Base-by-base conservation (phyloP, 2,329 filamentous ascomycete species). In the Penicillium sclerotiorum region DNA sequence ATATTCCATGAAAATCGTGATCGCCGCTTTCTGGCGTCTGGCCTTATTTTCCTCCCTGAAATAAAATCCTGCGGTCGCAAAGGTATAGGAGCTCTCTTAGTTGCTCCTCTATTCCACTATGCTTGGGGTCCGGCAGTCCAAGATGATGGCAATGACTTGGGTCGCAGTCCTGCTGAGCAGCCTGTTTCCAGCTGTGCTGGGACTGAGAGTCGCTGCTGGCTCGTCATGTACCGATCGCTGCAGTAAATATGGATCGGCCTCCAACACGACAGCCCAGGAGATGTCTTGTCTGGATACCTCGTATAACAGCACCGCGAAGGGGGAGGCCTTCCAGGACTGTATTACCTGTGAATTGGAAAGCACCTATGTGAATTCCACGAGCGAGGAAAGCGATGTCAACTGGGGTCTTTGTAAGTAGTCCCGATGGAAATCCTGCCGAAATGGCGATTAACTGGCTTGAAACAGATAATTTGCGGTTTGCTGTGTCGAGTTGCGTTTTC, bases 401-500 rank as follows among this genome's bases (percentile, higher is more conserved):
- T 77, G 72, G 74, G 74, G 68, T 30, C 60, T 77, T 37, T 74
- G 75, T 77, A 73, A 55, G 73, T 60, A 20, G 30, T 50, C 17
- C 36, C 32, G 7, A 20, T 37, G 12, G 11, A 17, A 40, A 15
- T n/a, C 25, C 8, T 33, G 8, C 8, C 21, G 23, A n/a, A 45
- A 27, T 18, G 18, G 21, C 7, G n/a, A 17, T 23, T 33, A 25
- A 15, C 23, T 23, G n/a, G 23, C n/a, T n/a, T 33, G 22, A 4
- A 15, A 17, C 56, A 77, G 75, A 74, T 60, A 76, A 77, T 45
- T 66, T 77, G 40, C 74, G 75, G 33, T 77, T 67, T 53, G 67
- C 73, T 1, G 68, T 77, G 32, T 69, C 72, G 5, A 67, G 63
- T 36, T 77, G 75, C 53, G 68, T 77, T 28, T 77, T 70, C 57